Percentiles rank a stretch among this genome's conserved stretches.
Conservation (phyloP, 139 green algal species). For the Volvox reticuliferus region DNA sequence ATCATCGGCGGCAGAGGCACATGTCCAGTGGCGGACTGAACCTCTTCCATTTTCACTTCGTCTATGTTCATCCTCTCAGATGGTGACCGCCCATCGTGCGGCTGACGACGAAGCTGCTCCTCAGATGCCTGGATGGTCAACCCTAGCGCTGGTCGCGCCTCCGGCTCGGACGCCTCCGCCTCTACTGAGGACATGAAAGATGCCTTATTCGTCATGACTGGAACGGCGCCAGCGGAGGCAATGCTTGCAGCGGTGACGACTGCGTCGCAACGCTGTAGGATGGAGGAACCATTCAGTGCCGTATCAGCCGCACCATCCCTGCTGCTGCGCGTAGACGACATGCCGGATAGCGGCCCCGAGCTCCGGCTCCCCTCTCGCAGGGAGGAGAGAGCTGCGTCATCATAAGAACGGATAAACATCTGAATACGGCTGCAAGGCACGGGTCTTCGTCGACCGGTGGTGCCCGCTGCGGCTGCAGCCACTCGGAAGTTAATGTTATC, state of each 20-base stretch:
- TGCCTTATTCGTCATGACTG: neutral
- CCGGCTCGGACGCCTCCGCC: neutral
- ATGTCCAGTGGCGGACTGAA: neutral
- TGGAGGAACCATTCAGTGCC: no score
- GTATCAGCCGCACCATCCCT: neutral
- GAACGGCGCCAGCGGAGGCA: neutral
- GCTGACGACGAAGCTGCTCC: no score
- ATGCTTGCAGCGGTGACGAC: neutral
- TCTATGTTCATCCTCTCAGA: neutral
- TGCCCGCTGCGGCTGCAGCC: neutral
- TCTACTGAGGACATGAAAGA: neutral
- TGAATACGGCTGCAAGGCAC: neutral
- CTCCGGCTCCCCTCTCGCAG: no score
- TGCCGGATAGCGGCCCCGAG: neutral
- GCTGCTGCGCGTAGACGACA: neutral
- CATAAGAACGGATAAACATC: neutral
- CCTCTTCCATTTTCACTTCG: neutral
- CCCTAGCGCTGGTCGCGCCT: neutral
- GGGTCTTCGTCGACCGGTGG: neutral
- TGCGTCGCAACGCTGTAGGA: neutral
- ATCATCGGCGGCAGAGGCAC: neutral
- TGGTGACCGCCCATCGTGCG: neutral
- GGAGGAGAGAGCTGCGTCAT: neutral
- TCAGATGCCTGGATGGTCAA: no score
- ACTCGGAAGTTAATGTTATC: neutral